phyloP scores from a whole-genome alignment of 768 basidiomycete genomes.

The Russula olivacea region DNA sequence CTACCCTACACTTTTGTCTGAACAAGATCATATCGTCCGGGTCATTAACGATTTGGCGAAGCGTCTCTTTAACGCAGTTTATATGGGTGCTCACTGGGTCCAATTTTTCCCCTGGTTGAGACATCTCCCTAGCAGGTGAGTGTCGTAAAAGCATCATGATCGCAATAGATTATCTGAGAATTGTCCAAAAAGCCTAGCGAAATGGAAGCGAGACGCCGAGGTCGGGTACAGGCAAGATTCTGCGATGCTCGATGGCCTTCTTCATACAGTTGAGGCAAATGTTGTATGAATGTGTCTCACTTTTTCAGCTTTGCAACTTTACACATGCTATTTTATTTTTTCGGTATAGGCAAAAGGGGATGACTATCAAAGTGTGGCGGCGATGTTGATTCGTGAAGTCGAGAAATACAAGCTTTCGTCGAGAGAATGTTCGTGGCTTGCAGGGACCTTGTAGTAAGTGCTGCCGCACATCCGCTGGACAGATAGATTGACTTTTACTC shows the following conservation, averaged over 20 bases:
- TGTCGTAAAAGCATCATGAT: background rate
- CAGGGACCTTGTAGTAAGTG: constrained; percentile 11
- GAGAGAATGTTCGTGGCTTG: constrained; percentile 12
- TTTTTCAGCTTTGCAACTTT: background rate
- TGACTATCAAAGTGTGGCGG: constrained; percentile 4
- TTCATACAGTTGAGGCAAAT: background rate
- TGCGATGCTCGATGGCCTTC: background rate
- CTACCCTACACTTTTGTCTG: background rate
- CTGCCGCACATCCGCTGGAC: background rate
- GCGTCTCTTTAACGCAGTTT: background rate
- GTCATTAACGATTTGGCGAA: background rate
- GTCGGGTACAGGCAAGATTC: constrained; percentile 1
- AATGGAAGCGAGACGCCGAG: constrained; percentile 15
- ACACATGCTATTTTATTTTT: background rate
- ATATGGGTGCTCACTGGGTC: background rate
- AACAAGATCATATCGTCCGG: background rate
- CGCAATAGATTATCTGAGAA: background rate
- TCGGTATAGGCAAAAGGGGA: constrained; percentile 1
- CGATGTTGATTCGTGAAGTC: background rate
- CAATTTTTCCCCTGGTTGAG: background rate
- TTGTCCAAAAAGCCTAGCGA: background rate
- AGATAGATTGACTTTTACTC: background rate
- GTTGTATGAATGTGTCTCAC: background rate
- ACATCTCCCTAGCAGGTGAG: background rate
- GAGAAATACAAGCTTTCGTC: background rate